A percentile compares a stretch with the other conserved stretches of the same genome.
Evolutionary conservation across 2,329 filamentous ascomycete species (phyloP).

Genomic region (Aspergillus quadricinctus): DNA sequence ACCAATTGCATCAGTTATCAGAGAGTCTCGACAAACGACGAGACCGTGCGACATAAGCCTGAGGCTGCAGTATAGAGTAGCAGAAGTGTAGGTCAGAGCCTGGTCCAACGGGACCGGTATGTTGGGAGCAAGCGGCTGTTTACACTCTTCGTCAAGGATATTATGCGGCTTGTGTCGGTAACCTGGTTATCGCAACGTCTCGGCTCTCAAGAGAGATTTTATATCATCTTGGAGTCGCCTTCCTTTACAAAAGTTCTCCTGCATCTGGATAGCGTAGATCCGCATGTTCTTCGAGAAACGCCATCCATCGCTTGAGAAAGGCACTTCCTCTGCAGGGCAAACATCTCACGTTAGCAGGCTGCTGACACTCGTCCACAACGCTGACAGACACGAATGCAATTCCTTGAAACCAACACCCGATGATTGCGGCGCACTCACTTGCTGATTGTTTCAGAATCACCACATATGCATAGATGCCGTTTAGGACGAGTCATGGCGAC

Average conservation of each 20-base stretch:
- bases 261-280: constrained; percentile 82
- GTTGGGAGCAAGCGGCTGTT: neutral
- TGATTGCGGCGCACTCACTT: constrained; percentile 57
- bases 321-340: constrained; percentile 62
- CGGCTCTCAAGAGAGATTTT: neutral
- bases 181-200: neutral
- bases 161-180: neutral
- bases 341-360: constrained; percentile 1
- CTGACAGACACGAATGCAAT: neutral
- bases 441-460: constrained; percentile 89
- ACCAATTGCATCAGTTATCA: neutral
- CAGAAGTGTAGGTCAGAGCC: neutral
- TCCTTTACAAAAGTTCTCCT: constrained; percentile 29
- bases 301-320: constrained; percentile 90
- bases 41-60: neutral
- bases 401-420: neutral
- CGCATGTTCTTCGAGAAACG: constrained; percentile 79
- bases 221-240: neutral
- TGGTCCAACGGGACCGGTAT: neutral
- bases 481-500: constrained; percentile 96
- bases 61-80: neutral
- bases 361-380: neutral
- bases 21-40: neutral
- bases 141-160: neutral
- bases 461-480: constrained; percentile 83